These are phyloP conservation scores for Rhizomucor pusillus DNA, from an alignment of 371 early-diverging fungal species.

Conservation along the genomic window DNA sequence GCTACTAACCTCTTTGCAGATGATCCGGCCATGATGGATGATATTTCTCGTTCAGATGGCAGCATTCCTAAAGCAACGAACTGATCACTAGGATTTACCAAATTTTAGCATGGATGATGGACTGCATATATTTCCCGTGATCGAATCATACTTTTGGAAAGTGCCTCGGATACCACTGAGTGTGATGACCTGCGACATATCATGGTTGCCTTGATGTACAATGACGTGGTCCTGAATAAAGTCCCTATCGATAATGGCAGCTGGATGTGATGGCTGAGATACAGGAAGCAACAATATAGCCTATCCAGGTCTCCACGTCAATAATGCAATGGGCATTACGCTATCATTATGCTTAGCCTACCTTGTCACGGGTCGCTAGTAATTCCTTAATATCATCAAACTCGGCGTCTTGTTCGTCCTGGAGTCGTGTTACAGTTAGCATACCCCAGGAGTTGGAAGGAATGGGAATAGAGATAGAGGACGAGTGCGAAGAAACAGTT, in stretches of 20 bases:
- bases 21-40: conserved; percentile 11
- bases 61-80: conserved; percentile 31
- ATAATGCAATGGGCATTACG: background rate
- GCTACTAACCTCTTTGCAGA: conserved; percentile 20
- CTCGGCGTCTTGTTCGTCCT: conserved; percentile 27
- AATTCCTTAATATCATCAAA: conserved; percentile 39
- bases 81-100: conserved; percentile 18
- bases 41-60: conserved; percentile 23
- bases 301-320: conserved; percentile 9
- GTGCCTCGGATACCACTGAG: conserved; percentile 42
- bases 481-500: conserved; percentile 11
- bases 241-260: conserved; percentile 41
- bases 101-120: background rate
- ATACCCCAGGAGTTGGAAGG: conserved; percentile 53
- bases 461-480: conserved; percentile 46
- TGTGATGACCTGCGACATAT: conserved; percentile 29
- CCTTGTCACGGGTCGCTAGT: conserved; percentile 26
- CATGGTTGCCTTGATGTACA: conserved; percentile 21
- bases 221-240: conserved; percentile 49
- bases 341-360: conserved; percentile 5
- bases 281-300: conserved; percentile 42
- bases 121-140: background rate
- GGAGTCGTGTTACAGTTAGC: conserved; percentile 34
- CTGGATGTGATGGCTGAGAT: conserved; percentile 43
- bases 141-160: conserved; percentile 46